A percentile compares a stretch with the other conserved stretches of the same genome.
Conservation (phyloP, 495 filamentous ascomycete species). For the Beverwykella pulmonaria region DNA sequence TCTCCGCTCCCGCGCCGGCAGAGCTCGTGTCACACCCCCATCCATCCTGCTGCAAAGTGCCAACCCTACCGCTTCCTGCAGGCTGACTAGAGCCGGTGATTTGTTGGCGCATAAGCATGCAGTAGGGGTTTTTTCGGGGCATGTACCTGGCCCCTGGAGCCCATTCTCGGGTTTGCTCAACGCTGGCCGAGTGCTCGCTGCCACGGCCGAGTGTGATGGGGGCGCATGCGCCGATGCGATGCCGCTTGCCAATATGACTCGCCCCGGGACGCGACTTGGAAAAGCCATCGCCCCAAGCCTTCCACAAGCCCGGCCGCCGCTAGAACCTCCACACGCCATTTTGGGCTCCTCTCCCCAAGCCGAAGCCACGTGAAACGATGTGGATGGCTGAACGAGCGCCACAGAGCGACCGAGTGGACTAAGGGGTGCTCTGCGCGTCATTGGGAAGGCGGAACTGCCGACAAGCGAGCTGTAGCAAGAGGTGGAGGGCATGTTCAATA, state of each 20-base stretch:
- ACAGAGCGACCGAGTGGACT: conserved; percentile 20
- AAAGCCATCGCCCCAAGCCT: not conserved
- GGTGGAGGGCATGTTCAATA: not conserved
- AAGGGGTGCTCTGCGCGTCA: conserved; percentile 34
- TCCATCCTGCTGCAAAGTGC: conserved; percentile 22
- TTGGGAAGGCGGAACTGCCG: conserved; percentile 28
- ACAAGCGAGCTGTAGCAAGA: conserved; percentile 22
- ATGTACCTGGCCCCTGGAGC: conserved; percentile 37
- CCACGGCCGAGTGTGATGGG: conserved; percentile 2
- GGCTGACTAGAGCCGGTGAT: conserved; percentile 25
- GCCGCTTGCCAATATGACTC: not conserved
- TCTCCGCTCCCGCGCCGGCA: conserved; percentile 39
- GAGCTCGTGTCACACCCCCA: conserved; percentile 28
- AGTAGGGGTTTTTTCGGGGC: conserved; percentile 10
- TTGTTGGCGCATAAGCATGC: conserved; percentile 31
- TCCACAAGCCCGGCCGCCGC: conserved; percentile 20
- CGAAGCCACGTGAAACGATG: conserved; percentile 38
- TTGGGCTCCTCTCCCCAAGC: conserved; percentile 12
- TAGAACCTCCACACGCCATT: conserved; percentile 27
- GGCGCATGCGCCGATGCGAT: conserved; percentile 7
- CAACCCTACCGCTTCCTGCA: conserved; percentile 22
- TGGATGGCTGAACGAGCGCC: conserved; percentile 32
- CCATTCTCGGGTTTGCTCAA: conserved; percentile 18
- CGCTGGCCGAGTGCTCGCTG: not conserved
- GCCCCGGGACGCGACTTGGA: not conserved